A percentile compares a stretch with the other conserved stretches of the same genome.
phyloP scores from a whole-genome alignment of 1,284 basidiomycete species.

The Phlebopus sp. region DNA sequence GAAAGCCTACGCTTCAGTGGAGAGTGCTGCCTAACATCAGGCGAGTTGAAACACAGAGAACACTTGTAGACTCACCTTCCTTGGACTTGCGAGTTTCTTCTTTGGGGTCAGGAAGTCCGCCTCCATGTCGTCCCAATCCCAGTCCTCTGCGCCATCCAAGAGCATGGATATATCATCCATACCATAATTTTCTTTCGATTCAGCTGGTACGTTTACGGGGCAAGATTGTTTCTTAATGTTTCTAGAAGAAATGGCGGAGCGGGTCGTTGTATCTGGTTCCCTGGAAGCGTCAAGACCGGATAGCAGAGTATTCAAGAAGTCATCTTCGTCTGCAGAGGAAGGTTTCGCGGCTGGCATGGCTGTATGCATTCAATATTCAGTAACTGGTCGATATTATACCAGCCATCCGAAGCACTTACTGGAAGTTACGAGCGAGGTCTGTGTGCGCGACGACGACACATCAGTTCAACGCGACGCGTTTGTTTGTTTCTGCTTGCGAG shows the following conservation, averaged over 20 bases:
- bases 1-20: constrained; percentile 16
- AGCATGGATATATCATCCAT: constrained; percentile 41
- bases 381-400: no score
- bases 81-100: constrained; percentile 28
- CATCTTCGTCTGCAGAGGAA: constrained; percentile 37
- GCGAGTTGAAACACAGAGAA: neutral
- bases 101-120: constrained; percentile 38
- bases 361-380: no score
- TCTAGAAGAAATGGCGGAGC: constrained; percentile 9
- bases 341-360: constrained; percentile 12
- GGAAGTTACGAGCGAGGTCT: neutral
- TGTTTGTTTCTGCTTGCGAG: constrained; percentile 21
- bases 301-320: constrained; percentile 47
- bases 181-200: constrained; percentile 18
- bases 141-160: constrained; percentile 51
- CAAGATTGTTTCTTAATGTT: constrained; percentile 8
- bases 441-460: no score
- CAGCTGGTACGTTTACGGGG: neutral
- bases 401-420: neutral
- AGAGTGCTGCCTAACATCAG: constrained; percentile 11
- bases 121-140: constrained; percentile 51
- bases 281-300: constrained; percentile 45
- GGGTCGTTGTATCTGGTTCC: constrained; percentile 3
- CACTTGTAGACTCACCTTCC: constrained; percentile 10
- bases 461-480: constrained; percentile 21